Evolutionary conservation across 352 stramenopile species (phyloP), one percentile per base, ranked within the genome.

Genomic region (Pythium sp.): DNA sequence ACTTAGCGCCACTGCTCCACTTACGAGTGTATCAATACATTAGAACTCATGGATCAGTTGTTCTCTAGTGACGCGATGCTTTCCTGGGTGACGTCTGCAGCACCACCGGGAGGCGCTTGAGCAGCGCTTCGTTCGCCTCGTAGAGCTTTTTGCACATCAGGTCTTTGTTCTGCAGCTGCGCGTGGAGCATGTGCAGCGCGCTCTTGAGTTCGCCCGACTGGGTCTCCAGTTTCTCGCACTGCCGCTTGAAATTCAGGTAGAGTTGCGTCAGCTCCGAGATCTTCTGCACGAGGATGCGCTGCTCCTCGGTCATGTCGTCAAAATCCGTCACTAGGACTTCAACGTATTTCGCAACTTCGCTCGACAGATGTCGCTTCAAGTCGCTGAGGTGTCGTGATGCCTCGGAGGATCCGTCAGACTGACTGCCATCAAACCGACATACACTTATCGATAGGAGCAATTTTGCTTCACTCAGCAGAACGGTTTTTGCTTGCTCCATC

Each of bases 91-190:
- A 47, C 30, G 55, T 9, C 55, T 60, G 55, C 30, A 49, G 64
- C 15, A 71, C 55, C 15, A 72, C 55, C 55, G 77, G 71, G n/a
- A 89, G 64, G 30, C 75, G 73, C 62, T 75, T 72, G 2, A 91
- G 61, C 28, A 91, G 67, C n/a, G 72, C 81, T 58, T 90, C 81
- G 34, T 91, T 90, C 24, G 83, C 81, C 36, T 79, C 38, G 64
- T 91, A 90, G 20, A 91, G 47, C 58, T 90, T 87, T 60, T 81
- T 88, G 38, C 80, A 86, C 5, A 90, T 68, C 0, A 46, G 30
- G 55, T 90, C 81, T 30, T 91, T 91, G 24, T 63, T 67, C 49
- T 86, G 67, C 2, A 90, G 64, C 38, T 86, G 76, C 26, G 77
- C 32, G 12, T 86, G 68, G 6, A 89, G 53, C 2, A 59, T 79